A percentile compares a stretch with the other conserved stretches of the same genome.
Conservation (phyloP, 2,329 filamentous ascomycete genomes). For the Chalaropsis ovoidea region DNA sequence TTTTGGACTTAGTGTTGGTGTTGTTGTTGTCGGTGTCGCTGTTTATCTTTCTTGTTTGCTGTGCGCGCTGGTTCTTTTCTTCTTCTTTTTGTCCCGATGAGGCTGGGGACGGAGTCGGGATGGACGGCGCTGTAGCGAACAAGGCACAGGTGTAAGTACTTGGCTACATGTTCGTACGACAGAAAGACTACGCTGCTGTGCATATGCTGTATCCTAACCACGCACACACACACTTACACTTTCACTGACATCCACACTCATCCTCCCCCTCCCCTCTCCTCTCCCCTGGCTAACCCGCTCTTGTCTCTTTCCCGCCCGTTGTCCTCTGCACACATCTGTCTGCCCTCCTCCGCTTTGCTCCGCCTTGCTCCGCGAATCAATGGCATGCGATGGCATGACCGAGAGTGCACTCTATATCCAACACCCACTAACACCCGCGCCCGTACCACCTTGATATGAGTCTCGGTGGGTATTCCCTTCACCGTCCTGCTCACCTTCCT, state of each 20-base stretch:
- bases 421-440: not conserved
- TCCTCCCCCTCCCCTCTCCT: too few relatives aligned
- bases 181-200: too few relatives aligned
- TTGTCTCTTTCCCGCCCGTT: not conserved
- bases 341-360: not conserved
- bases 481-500: not conserved
- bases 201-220: too few relatives aligned
- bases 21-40: too few relatives aligned
- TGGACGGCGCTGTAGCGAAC: too few relatives aligned
- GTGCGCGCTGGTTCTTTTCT: not conserved
- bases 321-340: not conserved
- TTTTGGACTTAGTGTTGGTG: too few relatives aligned
- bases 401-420: not conserved
- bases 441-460: not conserved
- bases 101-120: not conserved
- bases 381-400: not conserved
- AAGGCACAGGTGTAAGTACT: too few relatives aligned
- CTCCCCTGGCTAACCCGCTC: too few relatives aligned
- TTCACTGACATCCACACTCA: too few relatives aligned
- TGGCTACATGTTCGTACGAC: too few relatives aligned
- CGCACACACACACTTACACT: too few relatives aligned
- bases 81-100: not conserved
- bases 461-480: not conserved
- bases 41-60: not conserved
- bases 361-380: not conserved